Evolutionary conservation across 345 rosid species (phyloP).

Genomic region (Limnanthes douglasii): DNA sequence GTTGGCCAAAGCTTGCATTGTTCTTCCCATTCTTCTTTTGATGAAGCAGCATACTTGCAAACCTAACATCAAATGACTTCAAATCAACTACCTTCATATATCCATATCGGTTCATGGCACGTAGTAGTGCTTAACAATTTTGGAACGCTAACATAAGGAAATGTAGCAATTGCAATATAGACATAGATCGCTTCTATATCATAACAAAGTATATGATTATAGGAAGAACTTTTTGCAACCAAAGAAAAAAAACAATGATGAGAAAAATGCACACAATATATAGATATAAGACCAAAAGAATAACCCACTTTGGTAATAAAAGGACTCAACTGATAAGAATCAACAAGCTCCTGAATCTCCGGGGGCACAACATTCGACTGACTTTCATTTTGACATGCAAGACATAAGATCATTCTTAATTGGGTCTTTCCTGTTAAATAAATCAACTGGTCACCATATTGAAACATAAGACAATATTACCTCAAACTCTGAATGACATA

Average conservation of each 20-base stretch:
- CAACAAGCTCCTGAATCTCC: slow-evolving; percentile 35
- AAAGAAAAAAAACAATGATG: background rate
- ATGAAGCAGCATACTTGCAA: slow-evolving; percentile 48
- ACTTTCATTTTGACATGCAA: slow-evolving; percentile 19
- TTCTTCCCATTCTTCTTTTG: slow-evolving; percentile 83
- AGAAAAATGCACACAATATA: background rate
- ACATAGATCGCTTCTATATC: no score
- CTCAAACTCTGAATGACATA: background rate
- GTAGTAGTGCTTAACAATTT: no score
- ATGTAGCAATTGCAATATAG: no score
- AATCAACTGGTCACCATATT: no score
- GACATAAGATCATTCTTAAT: slow-evolving; percentile 52
- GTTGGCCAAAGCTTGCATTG: slow-evolving; percentile 95
- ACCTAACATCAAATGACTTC: slow-evolving; percentile 24
- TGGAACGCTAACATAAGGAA: no score
- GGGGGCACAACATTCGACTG: slow-evolving; percentile 19
- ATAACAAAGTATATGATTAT: no score
- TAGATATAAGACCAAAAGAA: slow-evolving; percentile 6
- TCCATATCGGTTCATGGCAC: no score
- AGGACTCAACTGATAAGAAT: slow-evolving; percentile 65
- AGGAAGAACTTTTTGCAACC: background rate
- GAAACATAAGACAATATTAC: no score
- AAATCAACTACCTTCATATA: background rate
- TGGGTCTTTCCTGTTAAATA: slow-evolving; percentile 38
- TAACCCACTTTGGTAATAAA: slow-evolving; percentile 57